phyloP scores from a whole-genome alignment of 371 early-diverging fungal species.

The Saksenaea oblongispora region DNA sequence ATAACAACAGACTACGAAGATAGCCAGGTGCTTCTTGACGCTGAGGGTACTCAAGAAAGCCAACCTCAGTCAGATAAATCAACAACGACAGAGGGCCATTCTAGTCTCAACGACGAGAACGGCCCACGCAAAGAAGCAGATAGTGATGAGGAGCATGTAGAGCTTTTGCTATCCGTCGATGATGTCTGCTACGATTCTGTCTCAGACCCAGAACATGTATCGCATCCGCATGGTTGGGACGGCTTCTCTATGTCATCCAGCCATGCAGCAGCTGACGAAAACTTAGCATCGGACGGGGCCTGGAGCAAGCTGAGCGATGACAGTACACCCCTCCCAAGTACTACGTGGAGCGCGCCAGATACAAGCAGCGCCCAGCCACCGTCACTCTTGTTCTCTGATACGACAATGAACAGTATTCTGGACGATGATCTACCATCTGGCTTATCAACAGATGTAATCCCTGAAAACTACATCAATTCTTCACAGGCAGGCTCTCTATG shows the following conservation, averaged over 20 bases:
- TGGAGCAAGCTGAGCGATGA: slow-evolving; percentile 9
- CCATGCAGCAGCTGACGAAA: slow-evolving; percentile 9
- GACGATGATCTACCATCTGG: slow-evolving; percentile 9
- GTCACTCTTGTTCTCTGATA: slow-evolving; percentile 20
- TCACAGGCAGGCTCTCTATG: background rate
- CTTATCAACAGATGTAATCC: background rate
- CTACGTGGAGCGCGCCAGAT: slow-evolving; percentile 7
- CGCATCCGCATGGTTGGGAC: background rate
- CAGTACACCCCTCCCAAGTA: slow-evolving; percentile 1
- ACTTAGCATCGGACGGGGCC: background rate
- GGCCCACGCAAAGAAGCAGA: background rate
- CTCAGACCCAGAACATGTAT: background rate
- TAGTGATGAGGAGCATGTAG: background rate
- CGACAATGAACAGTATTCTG: slow-evolving; percentile 8
- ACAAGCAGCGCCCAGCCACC: slow-evolving; percentile 12
- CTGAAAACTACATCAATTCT: slow-evolving; percentile 1
- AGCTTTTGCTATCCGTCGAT: background rate
- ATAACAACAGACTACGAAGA: background rate
- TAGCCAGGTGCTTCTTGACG: background rate
- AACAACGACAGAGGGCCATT: background rate
- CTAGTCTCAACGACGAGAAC: background rate
- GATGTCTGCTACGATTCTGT: background rate
- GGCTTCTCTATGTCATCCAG: slow-evolving; percentile 2
- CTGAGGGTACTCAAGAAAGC: background rate
- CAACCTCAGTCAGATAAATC: background rate